Conservation (phyloP, 2,329 filamentous ascomycete genomes). For the Pseudopithomyces maydicus region DNA sequence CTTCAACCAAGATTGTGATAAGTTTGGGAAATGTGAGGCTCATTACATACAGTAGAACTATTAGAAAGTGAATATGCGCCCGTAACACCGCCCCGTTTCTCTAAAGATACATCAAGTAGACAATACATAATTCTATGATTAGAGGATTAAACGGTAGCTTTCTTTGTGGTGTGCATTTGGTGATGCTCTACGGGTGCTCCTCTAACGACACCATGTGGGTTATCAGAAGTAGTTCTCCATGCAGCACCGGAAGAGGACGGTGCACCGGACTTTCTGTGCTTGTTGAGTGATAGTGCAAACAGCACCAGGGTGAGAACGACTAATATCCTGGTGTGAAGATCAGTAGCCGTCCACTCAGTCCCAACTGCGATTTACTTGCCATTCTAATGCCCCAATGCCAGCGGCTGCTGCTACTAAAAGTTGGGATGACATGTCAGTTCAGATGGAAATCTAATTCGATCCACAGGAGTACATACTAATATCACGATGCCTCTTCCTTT, state of each 20-base stretch:
- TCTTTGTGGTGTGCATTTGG: not conserved
- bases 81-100: no score
- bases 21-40: no score
- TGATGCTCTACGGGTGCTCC: not conserved
- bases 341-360: not conserved
- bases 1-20: no score
- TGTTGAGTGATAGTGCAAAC: conserved; percentile 2
- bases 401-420: conserved; percentile 7
- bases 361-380: not conserved
- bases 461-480: not conserved
- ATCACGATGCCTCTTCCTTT: conserved; percentile 8
- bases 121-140: no score
- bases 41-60: no score
- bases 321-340: not conserved
- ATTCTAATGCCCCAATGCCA: conserved; percentile 10
- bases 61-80: no score
- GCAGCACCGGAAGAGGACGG: conserved; percentile 4
- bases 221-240: conserved; percentile 7
- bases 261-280: conserved; percentile 9
- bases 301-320: conserved; percentile 6
- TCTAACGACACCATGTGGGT: conserved; percentile 4
- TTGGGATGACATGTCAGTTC: no score
- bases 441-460: no score
- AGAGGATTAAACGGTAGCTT: not conserved
- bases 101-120: no score